These are phyloP conservation scores for Fusarium robinianum DNA, from an alignment of 2,329 filamentous ascomycete species.

Conservation along the genomic window DNA sequence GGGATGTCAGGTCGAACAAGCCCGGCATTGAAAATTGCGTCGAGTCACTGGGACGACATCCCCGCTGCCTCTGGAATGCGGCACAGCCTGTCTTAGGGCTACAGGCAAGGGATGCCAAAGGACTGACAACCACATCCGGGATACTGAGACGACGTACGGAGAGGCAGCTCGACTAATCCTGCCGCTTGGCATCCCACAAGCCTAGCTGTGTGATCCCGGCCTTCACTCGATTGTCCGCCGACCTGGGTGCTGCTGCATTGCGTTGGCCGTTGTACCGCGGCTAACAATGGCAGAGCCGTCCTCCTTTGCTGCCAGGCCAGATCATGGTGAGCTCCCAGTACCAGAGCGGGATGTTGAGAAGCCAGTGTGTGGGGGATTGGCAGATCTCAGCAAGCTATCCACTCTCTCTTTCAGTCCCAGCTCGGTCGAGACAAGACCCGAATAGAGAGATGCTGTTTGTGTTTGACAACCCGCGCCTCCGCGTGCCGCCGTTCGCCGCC, in stretches of 20 bases:
- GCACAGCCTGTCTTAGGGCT: too few species aligned
- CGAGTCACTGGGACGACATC: constrained; percentile 1
- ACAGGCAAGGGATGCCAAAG: neutral
- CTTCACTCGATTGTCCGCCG: too few species aligned
- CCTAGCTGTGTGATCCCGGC: constrained; percentile 2
- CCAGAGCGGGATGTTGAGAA: constrained; percentile 1
- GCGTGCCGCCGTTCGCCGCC: constrained; percentile 11
- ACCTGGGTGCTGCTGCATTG: too few species aligned
- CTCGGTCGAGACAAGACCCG: constrained; percentile 2
- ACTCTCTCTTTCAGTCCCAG: neutral
- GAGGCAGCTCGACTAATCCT: constrained; percentile 1
- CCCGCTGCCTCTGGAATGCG: neutral
- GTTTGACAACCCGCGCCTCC: constrained; percentile 3
- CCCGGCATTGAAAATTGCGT: constrained; percentile 1
- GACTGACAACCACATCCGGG: neutral
- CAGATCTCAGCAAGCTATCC: neutral
- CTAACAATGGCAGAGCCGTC: constrained; percentile 1
- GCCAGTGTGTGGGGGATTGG: constrained; percentile 4
- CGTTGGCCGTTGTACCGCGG: neutral
- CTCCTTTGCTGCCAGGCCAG: neutral
- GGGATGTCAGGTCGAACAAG: neutral
- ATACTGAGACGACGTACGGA: neutral
- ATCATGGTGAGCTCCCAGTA: neutral
- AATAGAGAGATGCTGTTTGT: neutral
- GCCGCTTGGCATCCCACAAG: constrained; percentile 1